Evolutionary conservation across 2,329 filamentous ascomycete species (phyloP).

Genomic region (Aspergillus viridinutans): DNA sequence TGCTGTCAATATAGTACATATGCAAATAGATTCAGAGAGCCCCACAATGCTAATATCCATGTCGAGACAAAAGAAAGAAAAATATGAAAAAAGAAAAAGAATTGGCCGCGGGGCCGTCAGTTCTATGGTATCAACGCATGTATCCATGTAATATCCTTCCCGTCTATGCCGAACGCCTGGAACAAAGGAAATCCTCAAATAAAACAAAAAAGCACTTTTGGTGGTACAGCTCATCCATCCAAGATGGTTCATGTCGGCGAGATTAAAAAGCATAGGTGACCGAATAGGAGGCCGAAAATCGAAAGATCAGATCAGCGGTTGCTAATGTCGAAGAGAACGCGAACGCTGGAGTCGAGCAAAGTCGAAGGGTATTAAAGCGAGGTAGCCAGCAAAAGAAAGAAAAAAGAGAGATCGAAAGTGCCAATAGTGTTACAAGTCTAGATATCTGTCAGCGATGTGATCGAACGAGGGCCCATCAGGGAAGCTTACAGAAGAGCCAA

Average conservation of each 20-base stretch:
- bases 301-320: neutral
- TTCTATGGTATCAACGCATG: conserved; percentile 42
- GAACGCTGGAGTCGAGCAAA: conserved; percentile 19
- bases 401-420: conserved; percentile 14
- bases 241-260: conserved; percentile 17
- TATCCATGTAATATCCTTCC: conserved; percentile 31
- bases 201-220: conserved; percentile 22
- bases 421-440: conserved; percentile 32
- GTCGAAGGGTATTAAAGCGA: conserved; percentile 20
- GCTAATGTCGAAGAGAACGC: conserved; percentile 21
- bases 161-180: conserved; percentile 39
- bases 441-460: conserved; percentile 17
- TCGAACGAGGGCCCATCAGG: conserved; percentile 15
- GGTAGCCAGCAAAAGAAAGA: conserved; percentile 11
- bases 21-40: conserved; percentile 13
- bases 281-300: conserved; percentile 10
- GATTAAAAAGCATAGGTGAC: conserved; percentile 11
- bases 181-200: conserved; percentile 15
- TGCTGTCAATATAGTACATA: conserved; percentile 12
- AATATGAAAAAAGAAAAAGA: conserved; percentile 23
- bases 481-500: conserved; percentile 19
- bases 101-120: conserved; percentile 32
- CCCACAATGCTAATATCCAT: conserved; percentile 16
- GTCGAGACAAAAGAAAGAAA: conserved; percentile 12
- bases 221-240: conserved; percentile 17